These are phyloP conservation scores for Daphne laureola DNA, from an alignment of 441 rosid genomes.

Conservation along the genomic window DNA sequence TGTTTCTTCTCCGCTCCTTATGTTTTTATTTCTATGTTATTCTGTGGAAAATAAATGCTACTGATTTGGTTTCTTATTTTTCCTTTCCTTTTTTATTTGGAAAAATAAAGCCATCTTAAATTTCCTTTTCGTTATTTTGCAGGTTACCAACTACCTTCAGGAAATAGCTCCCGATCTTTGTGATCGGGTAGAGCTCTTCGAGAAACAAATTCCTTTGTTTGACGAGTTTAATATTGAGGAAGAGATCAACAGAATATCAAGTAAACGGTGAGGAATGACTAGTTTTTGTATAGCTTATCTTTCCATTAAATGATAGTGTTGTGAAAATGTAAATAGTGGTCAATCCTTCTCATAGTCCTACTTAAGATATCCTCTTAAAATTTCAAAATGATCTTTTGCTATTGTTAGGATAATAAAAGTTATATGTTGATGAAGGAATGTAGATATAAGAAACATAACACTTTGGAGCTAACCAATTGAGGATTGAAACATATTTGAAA, in stretches of 20 bases:
- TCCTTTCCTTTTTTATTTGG: background rate
- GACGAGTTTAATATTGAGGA: conserved; percentile 82
- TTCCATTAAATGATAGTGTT: conserved; percentile 1
- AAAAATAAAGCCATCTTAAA: background rate
- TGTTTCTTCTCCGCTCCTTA: background rate
- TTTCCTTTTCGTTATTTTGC: conserved; percentile 19
- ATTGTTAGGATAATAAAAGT: background rate
- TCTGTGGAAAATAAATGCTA: background rate
- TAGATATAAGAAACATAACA: conserved; percentile 6
- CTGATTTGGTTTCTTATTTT: background rate
- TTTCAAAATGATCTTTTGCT: background rate
- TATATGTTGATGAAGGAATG: background rate
- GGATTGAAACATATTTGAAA: background rate
- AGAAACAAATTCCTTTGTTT: conserved; percentile 73
- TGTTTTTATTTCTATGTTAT: background rate
- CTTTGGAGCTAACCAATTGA: background rate
- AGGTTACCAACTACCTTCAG: conserved; percentile 95
- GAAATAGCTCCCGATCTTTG: conserved; percentile 95
- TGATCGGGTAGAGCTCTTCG: conserved; percentile 71
- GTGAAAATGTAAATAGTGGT: background rate
- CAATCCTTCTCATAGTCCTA: background rate
- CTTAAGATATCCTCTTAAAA: background rate
- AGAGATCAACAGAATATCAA: conserved; percentile 77
- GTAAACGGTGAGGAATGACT: conserved; percentile 65
- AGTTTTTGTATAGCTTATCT: conserved; percentile 5